Conservation (phyloP, 257 asterid species). For the Dorcoceras hygrometricum region DNA sequence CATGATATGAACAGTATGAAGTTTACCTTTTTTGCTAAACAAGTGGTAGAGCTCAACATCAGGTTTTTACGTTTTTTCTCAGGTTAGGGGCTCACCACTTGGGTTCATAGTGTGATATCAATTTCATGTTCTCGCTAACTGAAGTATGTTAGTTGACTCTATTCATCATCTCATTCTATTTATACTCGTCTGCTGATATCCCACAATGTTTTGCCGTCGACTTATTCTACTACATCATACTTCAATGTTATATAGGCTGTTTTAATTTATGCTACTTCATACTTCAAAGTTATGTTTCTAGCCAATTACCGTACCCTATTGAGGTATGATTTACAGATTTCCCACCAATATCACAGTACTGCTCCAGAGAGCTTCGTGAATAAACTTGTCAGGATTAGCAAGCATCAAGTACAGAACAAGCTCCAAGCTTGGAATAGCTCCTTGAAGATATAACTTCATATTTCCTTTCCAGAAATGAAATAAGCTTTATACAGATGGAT, state of each 20-base stretch:
- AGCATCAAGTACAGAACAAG: background rate
- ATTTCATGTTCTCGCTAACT: no score
- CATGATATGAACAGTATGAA: slow-evolving; percentile 14
- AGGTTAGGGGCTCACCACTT: background rate
- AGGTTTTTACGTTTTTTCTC: background rate
- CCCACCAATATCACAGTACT: background rate
- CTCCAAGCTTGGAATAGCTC: background rate
- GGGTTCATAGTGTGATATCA: no score
- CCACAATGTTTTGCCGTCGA: background rate
- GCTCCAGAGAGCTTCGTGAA: background rate
- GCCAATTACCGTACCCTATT: background rate
- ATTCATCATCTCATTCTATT: background rate
- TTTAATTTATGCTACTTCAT: background rate
- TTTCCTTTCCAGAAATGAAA: background rate
- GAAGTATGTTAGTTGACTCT: background rate
- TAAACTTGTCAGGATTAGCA: background rate
- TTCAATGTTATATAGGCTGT: no score
- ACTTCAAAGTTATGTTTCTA: background rate
- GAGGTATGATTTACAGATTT: background rate
- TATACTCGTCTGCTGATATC: background rate
- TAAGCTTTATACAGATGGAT: background rate
- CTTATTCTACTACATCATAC: background rate
- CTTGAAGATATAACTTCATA: no score
- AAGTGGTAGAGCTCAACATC: background rate
- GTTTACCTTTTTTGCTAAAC: background rate